phyloP scores from a whole-genome alignment of 345 rosid genomes.

The Theobroma cacao region DNA sequence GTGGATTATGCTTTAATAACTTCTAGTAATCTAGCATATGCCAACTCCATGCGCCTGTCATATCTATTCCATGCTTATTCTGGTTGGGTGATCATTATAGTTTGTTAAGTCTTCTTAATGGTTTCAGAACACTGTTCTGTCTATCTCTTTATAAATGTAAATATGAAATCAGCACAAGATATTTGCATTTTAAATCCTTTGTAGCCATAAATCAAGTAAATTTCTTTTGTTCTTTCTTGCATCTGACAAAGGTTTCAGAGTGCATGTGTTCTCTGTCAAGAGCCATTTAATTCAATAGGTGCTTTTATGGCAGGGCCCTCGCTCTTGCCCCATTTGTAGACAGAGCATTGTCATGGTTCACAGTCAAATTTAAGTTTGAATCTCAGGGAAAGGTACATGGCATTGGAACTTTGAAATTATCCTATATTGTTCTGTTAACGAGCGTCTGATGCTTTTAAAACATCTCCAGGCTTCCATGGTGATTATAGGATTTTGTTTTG shows the following conservation, averaged over 20 bases:
- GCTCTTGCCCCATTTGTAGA: conserved; percentile 91
- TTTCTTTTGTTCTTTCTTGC: not conserved
- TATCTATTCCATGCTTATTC: not conserved
- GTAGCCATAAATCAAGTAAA: not conserved
- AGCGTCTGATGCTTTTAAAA: not conserved
- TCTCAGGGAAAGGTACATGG: conserved; percentile 68
- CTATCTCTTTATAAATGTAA: not conserved
- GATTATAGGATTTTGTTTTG: conserved; percentile 70
- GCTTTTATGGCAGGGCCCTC: conserved; percentile 59
- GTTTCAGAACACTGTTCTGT: not conserved
- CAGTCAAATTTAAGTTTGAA: conserved; percentile 59
- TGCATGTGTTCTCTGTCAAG: not conserved
- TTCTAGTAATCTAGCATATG: not conserved
- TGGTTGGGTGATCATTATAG: not conserved
- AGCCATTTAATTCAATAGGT: not conserved
- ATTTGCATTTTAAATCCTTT: not conserved
- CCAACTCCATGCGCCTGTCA: not conserved
- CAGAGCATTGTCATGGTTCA: conserved; percentile 81
- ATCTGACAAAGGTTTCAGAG: not conserved
- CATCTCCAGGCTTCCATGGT: conserved; percentile 62
- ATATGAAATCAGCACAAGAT: not conserved
- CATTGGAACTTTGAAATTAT: not conserved
- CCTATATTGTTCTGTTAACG: not conserved
- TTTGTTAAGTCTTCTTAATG: not conserved
- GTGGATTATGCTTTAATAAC: not conserved